phyloP scores from a whole-genome alignment of 1,284 basidiomycete genomes.

The Melampsora americana region DNA sequence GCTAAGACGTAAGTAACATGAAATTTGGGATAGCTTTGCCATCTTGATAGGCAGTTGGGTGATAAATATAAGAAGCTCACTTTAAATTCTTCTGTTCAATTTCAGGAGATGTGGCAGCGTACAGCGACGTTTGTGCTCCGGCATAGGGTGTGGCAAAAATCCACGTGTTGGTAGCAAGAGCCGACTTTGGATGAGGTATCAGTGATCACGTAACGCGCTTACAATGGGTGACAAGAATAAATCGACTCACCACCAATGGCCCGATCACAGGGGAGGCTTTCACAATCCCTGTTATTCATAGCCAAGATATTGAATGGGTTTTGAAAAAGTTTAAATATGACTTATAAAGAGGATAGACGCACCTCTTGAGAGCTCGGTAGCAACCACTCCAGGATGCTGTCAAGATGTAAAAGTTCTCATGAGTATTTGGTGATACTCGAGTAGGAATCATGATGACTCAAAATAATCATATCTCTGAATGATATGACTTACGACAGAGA shows the following conservation, averaged over 20 bases:
- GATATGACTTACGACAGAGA: conserved; percentile 26
- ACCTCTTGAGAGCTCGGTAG: conserved; percentile 45
- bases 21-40: too few relatives aligned
- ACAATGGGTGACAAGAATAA: background rate
- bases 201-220: too few relatives aligned
- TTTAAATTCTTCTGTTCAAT: conserved; percentile 46
- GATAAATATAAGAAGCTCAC: background rate
- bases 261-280: background rate
- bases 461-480: background rate
- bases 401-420: background rate
- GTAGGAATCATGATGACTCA: background rate
- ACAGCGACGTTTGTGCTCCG: conserved; percentile 53
- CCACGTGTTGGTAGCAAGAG: background rate
- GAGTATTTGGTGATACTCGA: too few relatives aligned
- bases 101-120: conserved; percentile 51
- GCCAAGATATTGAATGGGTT: background rate
- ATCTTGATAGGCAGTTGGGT: background rate
- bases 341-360: background rate
- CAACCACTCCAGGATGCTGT: conserved; percentile 46
- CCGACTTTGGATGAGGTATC: background rate
- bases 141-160: conserved; percentile 46
- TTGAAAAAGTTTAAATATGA: background rate
- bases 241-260: background rate
- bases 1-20: too few relatives aligned
- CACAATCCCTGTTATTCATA: background rate